Evolutionary conservation across 306 rosid genomes (phyloP), one percentile per base, ranked within the genome.

Genomic region (Castanospermum australe): DNA sequence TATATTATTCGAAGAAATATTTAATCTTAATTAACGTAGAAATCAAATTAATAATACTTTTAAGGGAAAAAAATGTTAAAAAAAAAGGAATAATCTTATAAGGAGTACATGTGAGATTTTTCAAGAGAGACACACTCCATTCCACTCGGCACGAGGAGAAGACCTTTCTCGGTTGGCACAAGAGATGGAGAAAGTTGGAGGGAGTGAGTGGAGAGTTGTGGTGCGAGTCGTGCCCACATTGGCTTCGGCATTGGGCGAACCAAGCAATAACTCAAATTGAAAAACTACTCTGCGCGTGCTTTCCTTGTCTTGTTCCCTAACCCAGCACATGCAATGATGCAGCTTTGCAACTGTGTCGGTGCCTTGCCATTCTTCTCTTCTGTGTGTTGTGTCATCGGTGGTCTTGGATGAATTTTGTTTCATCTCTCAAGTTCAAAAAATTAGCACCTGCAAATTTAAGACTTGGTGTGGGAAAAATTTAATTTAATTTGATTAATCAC

Each of bases 161-260:
- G 42, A 77, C 44, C 74, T 66, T 76, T 77, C 74, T 77, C 21
- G 83, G 71, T 22, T 59, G 57, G 55, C 64, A 59, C 20, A 24
- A 60, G 47, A 42, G 41, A 64, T 14, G 54, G 14, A 35, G 81
- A 51, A 38, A 22, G 21, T 48, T 1, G 17, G 20, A 39, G 30
- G 42, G 50, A n/a, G n/a, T n/a, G n/a, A n/a, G n/a, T 57, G 77
- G 11, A 22, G 66, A 30, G 66, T 60, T 36, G 22, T 22, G 8
- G 22, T 50, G 18, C 17, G 56, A 21, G n/a, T 48, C 67, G 73
- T 71, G 51, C 33, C 68, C 73, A 71, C 79, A 24, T 25, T 8
- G 51, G 35, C 33, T 38, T 25, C 5, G 51, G 35, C 33, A 42
- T 65, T 64, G 32, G 32, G 48, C 41, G 44, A 72, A 9, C 10